A percentile compares a stretch with the other conserved stretches of the same genome.
phyloP scores from a whole-genome alignment of 768 basidiomycete species.

The Macrocybe gigantea region DNA sequence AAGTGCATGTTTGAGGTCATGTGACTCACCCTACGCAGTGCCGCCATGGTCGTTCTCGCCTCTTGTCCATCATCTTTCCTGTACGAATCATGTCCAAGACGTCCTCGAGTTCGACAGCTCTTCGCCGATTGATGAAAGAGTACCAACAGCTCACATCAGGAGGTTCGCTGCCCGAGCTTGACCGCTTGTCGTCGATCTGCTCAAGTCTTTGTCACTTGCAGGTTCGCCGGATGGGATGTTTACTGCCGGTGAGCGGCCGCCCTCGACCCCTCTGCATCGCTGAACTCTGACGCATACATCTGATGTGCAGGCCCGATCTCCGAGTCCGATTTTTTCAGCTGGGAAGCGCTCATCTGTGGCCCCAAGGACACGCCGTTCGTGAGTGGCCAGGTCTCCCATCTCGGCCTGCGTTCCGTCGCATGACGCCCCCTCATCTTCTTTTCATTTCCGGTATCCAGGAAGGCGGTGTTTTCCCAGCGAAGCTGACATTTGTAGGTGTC shows the following conservation, averaged over 20 bases:
- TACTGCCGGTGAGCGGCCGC: conserved; percentile 59
- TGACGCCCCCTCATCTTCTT: neutral
- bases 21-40: conserved; percentile 1
- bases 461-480: conserved; percentile 91
- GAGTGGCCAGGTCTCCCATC: conserved; percentile 21
- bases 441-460: conserved; percentile 46
- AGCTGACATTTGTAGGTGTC: conserved; percentile 79
- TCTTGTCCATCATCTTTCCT: too few species aligned
- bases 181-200: conserved; percentile 1
- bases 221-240: conserved; percentile 95
- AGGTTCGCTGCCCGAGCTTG: conserved; percentile 35
- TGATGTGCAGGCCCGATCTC: conserved; percentile 66
- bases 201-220: conserved; percentile 19
- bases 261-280: neutral
- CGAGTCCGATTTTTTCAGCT: conserved; percentile 91
- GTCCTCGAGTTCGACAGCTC: conserved; percentile 61
- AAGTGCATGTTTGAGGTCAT: neutral
- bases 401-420: neutral
- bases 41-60: conserved; percentile 11
- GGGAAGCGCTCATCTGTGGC: conserved; percentile 93
- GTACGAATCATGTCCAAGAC: conserved; percentile 24
- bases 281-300: neutral
- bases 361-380: conserved; percentile 95
- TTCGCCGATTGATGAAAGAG: conserved; percentile 88
- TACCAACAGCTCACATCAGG: conserved; percentile 82